Evolutionary conservation across 106 monocot species (phyloP), one percentile per base, ranked within the genome.

Genomic region (Phalaenopsis equestris): DNA sequence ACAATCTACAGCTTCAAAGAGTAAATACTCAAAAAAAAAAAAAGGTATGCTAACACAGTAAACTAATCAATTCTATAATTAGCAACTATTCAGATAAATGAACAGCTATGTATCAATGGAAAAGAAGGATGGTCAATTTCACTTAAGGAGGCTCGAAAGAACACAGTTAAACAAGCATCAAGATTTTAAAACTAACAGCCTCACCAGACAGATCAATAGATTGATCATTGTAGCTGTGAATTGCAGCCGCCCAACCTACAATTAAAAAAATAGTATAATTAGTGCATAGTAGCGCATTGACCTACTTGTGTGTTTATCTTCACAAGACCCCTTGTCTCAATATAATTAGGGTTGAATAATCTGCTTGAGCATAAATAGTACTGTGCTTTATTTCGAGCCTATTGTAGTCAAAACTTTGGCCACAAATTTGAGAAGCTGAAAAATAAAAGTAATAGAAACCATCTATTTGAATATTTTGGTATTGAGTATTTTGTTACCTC

Each of bases 221-320:
- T 67, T 89, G 89, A 78, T 91, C 89, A 76, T 89, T 89, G 79
- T 42, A 83, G 12, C 67, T 73, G 24, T 87, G 85, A 85, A 87
- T 85, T 24, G 82, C 77, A 82, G 86, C 83, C 47, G 75, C 48
- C 91, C 91, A 91, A 83, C 91, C 91, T 91, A 78, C 86, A 89
- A 39, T 80, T 79, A 55, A 77, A 52, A 41, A 75, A 52, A 23
- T 55, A 83, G 2, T 45, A 78, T 46, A 70, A 75, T 67, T 16
- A 82, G 73, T 79, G n/a, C 77, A 30, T 45, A 72, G 42, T 21
- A 83, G 17, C 79, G 36, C 11, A 61, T 61, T 70, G 38, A 70
- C 70, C 3, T 38, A 70, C 4, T 39, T 39, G 52, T 52, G 52
- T 52, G 39, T 37, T 39, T 70, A 70, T 70, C 38, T 19, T 11